These are phyloP conservation scores for Hypoxylon sp. DNA, from an alignment of 2,329 filamentous ascomycete genomes.

Conservation along the genomic window DNA sequence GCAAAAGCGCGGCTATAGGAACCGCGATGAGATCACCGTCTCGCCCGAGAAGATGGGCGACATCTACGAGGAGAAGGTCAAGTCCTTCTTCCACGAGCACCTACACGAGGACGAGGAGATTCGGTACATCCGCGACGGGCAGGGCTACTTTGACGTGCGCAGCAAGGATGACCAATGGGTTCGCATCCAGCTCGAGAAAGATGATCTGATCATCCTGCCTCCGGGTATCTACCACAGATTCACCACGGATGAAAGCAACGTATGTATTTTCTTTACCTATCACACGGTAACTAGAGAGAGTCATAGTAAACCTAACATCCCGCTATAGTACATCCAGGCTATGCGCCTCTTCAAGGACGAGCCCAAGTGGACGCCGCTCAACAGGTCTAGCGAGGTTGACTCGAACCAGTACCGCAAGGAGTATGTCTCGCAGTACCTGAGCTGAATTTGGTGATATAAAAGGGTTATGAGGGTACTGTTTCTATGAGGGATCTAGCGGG, in stretches of 20 bases:
- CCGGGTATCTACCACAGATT: constrained; percentile 98
- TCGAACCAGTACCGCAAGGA: constrained; percentile 81
- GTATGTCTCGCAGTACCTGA: constrained; percentile 71
- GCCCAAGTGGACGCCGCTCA: constrained; percentile 96
- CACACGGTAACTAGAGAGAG: not conserved
- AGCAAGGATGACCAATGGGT: constrained; percentile 89
- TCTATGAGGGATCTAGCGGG: constrained; percentile 20
- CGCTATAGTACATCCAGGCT: constrained; percentile 86
- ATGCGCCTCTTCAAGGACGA: constrained; percentile 98
- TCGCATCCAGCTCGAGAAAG: constrained; percentile 83
- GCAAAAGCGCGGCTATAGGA: constrained; percentile 83
- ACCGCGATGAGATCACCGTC: constrained; percentile 92
- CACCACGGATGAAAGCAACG: constrained; percentile 91
- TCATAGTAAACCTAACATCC: not conserved
- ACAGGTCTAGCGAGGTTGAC: constrained; percentile 82
- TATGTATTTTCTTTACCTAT: constrained; percentile 61
- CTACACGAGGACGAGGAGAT: constrained; percentile 99
- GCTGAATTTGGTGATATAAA: constrained; percentile 15
- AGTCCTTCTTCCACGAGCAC: constrained; percentile 94
- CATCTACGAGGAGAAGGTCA: constrained; percentile 92
- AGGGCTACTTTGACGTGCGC: constrained; percentile 93
- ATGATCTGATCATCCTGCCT: constrained; percentile 92
- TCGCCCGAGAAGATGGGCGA: constrained; percentile 88
- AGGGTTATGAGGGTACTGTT: constrained; percentile 7
- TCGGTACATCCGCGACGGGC: constrained; percentile 88